Conservation (phyloP, 176 grass and related monocot genomes). For the Eleusine indica region DNA sequence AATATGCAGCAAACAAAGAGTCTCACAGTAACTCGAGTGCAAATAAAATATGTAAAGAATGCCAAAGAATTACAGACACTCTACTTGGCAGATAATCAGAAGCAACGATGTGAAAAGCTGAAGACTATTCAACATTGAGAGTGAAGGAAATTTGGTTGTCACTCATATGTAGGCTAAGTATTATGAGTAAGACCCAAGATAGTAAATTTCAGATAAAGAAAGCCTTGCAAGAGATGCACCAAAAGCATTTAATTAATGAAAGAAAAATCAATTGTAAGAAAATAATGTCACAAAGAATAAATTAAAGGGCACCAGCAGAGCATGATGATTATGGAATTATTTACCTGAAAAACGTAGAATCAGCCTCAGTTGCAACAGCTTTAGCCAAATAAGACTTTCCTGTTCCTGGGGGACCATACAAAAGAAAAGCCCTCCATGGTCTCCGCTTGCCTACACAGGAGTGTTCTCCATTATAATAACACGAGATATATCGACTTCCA, state of each 20-base stretch:
- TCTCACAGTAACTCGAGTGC: background rate
- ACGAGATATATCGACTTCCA: background rate
- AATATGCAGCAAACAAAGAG: conserved; percentile 4
- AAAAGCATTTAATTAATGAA: background rate
- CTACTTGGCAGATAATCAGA: background rate
- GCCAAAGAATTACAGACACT: background rate
- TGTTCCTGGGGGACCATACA: conserved; percentile 97
- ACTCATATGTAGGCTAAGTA: background rate
- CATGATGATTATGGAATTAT: background rate
- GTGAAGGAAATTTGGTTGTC: background rate
- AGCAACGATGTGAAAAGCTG: background rate
- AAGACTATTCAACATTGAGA: background rate
- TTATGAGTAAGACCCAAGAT: background rate
- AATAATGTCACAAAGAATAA: background rate
- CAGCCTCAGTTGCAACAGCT: conserved; percentile 96
- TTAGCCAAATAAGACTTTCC: conserved; percentile 99
- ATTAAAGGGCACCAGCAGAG: background rate
- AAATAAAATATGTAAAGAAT: background rate
- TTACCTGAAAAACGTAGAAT: conserved; percentile 98
- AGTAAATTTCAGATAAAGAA: background rate
- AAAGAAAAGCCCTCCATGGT: conserved; percentile 98
- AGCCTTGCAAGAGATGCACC: background rate
- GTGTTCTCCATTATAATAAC: conserved; percentile 12
- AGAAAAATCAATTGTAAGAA: background rate
- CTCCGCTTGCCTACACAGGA: conserved; percentile 74